Base-by-base conservation (phyloP, 768 basidiomycete genomes). In the Leucosporidium yakuticum region DNA sequence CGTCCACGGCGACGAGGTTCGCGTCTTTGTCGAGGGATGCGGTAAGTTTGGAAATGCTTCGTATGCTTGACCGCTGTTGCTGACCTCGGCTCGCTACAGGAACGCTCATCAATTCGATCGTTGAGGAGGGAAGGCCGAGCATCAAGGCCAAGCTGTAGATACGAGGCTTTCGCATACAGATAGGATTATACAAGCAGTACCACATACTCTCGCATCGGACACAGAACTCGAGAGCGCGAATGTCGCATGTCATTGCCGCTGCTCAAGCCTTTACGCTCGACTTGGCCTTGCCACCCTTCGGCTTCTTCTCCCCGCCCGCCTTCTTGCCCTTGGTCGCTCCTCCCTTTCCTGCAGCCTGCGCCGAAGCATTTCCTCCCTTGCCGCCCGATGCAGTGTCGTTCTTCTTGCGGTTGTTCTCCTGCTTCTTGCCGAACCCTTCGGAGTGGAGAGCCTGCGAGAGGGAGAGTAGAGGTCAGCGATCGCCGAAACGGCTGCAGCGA, bases 391-490 rank as follows among this genome's bases (percentile, higher is more conserved):
- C 39, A 15, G 39, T 15, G 14, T 44, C 55, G 32, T 56, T 56
- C 67, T 76, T 75, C 68, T 74, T 74, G 49, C 56, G 84, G 76
- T 93, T 85, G 49, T 90, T 87, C 79, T 88, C 86, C 79, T 95
- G 91, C 63, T 92, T 83, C 77, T 87, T 85, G 27, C 93, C 95
- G 80, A 96, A 96, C 69, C 88, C 84, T 23, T 90, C 88, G 71
- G 91, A 90, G 71, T 93, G 87, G 67, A 97, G 80, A 78, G 78
- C 77, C 15, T n/a, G 25, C 67, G 27, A 39, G 17, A 5, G 1
- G 21, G 11, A 62, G 47, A 36, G 27, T 4, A 55, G 44, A n/a
- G 44, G 61, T 31, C 44, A 36, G 39, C 25, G 62, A 20, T 47
- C 36, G 49, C 29, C 44, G 39, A 32, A 59, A 32, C n/a, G n/a